Percentiles rank a stretch among this genome's conserved stretches.
These are phyloP conservation scores for Achlya hypogyna DNA, from an alignment of 352 stramenopile genomes.

Conservation along the genomic window DNA sequence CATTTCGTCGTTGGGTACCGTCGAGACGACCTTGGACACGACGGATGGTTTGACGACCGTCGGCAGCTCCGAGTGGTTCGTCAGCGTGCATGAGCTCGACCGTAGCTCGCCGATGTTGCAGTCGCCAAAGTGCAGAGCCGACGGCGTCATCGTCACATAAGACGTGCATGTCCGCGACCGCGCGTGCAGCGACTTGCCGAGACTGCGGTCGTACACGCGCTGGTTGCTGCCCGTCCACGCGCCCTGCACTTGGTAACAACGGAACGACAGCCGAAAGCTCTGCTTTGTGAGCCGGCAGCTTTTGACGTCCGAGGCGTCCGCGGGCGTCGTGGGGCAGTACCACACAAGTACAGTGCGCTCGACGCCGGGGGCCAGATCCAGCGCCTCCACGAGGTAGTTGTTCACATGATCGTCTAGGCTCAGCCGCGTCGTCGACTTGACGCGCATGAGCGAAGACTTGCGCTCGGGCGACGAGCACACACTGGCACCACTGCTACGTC, in stretches of 20 bases:
- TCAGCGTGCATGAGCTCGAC: conserved; percentile 76
- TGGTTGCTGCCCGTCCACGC: conserved; percentile 80
- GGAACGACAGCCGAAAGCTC: conserved; percentile 80
- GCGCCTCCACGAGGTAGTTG: conserved; percentile 83
- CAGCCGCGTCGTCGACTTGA: neutral
- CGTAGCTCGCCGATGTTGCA: conserved; percentile 87
- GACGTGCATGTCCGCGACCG: conserved; percentile 80
- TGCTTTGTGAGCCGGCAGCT: conserved; percentile 73
- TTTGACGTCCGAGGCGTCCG: conserved; percentile 75
- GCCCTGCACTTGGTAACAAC: conserved; percentile 79
- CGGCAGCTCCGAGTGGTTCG: conserved; percentile 83
- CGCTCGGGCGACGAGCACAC: conserved; percentile 71
- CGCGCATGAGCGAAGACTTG: conserved; percentile 22
- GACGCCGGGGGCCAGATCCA: conserved; percentile 75
- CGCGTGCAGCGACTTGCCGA: conserved; percentile 81
- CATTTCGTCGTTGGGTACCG: conserved; percentile 82
- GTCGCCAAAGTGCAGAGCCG: conserved; percentile 76
- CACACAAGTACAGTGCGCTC: conserved; percentile 85
- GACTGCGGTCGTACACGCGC: conserved; percentile 72
- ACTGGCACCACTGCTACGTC: conserved; percentile 38
- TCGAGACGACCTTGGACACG: conserved; percentile 85
- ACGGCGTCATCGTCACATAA: conserved; percentile 76
- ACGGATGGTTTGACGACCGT: conserved; percentile 81
- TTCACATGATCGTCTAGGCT: conserved; percentile 10
- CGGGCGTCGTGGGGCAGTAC: conserved; percentile 55